Conservation (phyloP, 78 protist genomes). For the Isochrysis galbana region DNA sequence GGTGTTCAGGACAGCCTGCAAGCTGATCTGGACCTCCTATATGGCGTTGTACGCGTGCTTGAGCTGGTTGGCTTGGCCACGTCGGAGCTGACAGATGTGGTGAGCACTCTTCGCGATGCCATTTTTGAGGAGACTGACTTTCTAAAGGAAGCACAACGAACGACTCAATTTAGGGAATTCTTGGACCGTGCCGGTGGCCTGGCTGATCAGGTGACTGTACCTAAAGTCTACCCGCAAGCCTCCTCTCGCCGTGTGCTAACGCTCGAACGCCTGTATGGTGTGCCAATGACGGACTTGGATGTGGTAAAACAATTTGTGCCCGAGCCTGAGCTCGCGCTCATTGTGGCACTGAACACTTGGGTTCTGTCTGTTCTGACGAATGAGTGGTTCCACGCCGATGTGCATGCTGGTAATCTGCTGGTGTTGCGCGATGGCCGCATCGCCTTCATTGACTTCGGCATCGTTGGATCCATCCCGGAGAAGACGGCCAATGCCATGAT, state of each 20-base stretch:
- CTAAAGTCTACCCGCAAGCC: background rate
- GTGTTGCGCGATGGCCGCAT: slow-evolving; percentile 14
- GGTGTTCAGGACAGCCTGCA: background rate
- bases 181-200: background rate
- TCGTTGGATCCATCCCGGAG: slow-evolving; percentile 27
- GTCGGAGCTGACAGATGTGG: background rate
- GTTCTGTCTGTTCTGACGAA: background rate
- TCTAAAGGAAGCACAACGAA: background rate
- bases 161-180: background rate
- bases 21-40: slow-evolving; percentile 35
- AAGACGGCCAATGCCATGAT: background rate
- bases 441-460: slow-evolving; percentile 11
- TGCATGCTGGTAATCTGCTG: slow-evolving; percentile 49
- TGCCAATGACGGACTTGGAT: slow-evolving; percentile 28
- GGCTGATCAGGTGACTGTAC: background rate
- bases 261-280: slow-evolving; percentile 37
- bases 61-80: background rate
- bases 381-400: slow-evolving; percentile 46
- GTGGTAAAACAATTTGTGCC: background rate
- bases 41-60: background rate
- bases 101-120: background rate
- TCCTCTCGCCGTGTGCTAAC: background rate
- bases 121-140: slow-evolving; percentile 7
- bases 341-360: slow-evolving; percentile 50
- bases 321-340: slow-evolving; percentile 33